Evolutionary conservation across 495 filamentous ascomycete species (phyloP).

Genomic region (Xeromyces bisporus): DNA sequence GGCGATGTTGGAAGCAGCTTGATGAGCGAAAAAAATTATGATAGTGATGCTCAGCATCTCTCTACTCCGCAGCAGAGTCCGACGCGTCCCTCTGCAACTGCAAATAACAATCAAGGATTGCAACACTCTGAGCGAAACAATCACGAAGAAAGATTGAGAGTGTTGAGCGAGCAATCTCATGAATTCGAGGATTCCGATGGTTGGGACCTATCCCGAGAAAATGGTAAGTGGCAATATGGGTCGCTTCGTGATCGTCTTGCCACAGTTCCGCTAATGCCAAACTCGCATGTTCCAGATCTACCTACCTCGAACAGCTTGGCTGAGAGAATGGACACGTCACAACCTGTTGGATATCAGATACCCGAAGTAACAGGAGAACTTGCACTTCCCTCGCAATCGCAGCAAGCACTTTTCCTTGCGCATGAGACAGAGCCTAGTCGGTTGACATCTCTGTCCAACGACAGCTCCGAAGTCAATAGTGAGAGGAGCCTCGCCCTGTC

Average conservation of each 20-base stretch:
- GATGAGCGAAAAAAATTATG: constrained; percentile 27
- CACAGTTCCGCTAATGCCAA: too few species aligned
- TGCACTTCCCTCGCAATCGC: background rate
- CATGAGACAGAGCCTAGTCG: background rate
- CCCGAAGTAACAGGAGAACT: background rate
- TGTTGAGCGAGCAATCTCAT: too few species aligned
- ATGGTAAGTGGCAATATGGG: too few species aligned
- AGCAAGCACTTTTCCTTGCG: background rate
- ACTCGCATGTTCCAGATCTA: background rate
- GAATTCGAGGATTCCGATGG: too few species aligned
- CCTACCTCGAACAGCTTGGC: background rate
- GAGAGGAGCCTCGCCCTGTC: background rate
- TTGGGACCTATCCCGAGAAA: too few species aligned
- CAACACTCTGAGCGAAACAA: constrained; percentile 2
- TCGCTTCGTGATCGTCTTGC: too few species aligned
- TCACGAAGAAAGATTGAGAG: constrained; percentile 4
- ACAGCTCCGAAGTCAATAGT: background rate
- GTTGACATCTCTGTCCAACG: background rate
- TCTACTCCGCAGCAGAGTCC: constrained; percentile 11
- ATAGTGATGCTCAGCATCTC: constrained; percentile 29
- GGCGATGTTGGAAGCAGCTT: constrained; percentile 17
- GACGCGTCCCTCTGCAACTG: background rate
- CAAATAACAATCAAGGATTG: too few species aligned
- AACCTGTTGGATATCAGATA: background rate
- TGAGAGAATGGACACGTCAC: background rate